Evolutionary conservation across 306 rosid species (phyloP), one percentile per base, ranked within the genome.

Genomic region (Cucurbita ficifolia): DNA sequence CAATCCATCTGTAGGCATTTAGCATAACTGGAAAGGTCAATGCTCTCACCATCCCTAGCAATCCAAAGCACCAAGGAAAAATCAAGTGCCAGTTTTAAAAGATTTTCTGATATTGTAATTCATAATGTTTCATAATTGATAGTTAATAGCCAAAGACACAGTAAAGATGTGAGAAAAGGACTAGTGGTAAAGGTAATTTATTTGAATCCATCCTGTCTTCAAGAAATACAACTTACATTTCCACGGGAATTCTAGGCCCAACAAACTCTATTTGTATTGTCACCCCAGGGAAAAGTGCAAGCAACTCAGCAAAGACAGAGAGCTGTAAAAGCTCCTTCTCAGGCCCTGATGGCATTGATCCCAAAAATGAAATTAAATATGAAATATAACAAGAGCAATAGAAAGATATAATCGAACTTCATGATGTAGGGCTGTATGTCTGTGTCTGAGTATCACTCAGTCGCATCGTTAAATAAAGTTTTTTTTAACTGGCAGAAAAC

Each of bases 241-340:
- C 82, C 78, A 78, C 80, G 57, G 95, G 96, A 80, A 91, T 78
- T 33, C 83, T 79, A 73, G 99, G 99, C 75, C 99, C 99, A 79
- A 94, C 79, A 57, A 94, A 75, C 80, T 87, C 97, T 78, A 89
- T 65, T 54, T 81, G 92, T 71, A 91, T 75, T 49, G 58, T 60
- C 56, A 84, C 38, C 62, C 88, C 88, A 64, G 97, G 97, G 71
- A 94, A 87, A 81, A 94, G 89, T 1, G 87, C 91, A 78, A 17
- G 87, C 77, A 94, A 73, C 80, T 94, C 96, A 53, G 88, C 88
- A 80, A 94, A 90, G 74, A 84, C 85, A 36, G 84, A 77, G 52
- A 90, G 97, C 85, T 94, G 97, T 76, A 79, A 83, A 79, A 90
- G 84, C 86, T 90, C 98, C 78, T 87, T 90, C 82, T 89, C 98